These are phyloP conservation scores for Cavenderia fasciculata DNA, from an alignment of 78 protist genomes.

Conservation along the genomic window DNA sequence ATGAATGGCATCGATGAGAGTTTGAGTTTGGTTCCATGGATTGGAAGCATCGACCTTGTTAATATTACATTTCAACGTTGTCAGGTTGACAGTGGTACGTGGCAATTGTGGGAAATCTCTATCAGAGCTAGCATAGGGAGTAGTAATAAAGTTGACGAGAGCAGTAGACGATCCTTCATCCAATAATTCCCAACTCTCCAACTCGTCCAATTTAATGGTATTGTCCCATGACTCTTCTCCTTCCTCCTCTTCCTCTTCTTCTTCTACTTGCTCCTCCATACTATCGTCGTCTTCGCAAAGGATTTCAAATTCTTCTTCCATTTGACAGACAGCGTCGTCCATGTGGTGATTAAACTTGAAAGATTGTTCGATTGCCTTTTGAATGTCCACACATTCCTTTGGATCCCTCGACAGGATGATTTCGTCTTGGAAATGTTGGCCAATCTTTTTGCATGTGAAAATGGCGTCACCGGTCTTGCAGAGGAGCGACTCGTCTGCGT, in stretches of 20 bases:
- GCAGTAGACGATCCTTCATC: conserved; percentile 35
- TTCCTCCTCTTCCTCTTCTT: conserved; percentile 23
- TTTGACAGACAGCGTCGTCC: conserved; percentile 19
- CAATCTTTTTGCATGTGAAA: neutral
- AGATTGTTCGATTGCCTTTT: conserved; percentile 52
- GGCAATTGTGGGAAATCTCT: conserved; percentile 42
- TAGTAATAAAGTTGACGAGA: conserved; percentile 38
- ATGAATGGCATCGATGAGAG: conserved; percentile 5
- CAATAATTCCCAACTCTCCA: conserved; percentile 54
- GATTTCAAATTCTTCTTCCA: conserved; percentile 51
- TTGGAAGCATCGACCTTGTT: neutral
- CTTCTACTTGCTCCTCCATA: neutral
- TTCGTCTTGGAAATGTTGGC: conserved; percentile 55
- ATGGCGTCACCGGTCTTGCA: neutral
- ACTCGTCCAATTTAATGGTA: neutral
- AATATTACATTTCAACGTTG: too few relatives aligned
- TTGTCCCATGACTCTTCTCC: too few relatives aligned
- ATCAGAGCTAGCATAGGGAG: conserved; percentile 39
- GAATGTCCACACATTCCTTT: conserved; percentile 21
- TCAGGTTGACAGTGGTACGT: neutral
- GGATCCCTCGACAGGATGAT: neutral
- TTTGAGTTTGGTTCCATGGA: conserved; percentile 8
- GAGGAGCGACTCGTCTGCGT: conserved; percentile 10
- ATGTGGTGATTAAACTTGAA: neutral
- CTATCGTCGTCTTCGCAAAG: neutral